phyloP scores from a whole-genome alignment of 129 eudicot species.

The Arctium minus region DNA sequence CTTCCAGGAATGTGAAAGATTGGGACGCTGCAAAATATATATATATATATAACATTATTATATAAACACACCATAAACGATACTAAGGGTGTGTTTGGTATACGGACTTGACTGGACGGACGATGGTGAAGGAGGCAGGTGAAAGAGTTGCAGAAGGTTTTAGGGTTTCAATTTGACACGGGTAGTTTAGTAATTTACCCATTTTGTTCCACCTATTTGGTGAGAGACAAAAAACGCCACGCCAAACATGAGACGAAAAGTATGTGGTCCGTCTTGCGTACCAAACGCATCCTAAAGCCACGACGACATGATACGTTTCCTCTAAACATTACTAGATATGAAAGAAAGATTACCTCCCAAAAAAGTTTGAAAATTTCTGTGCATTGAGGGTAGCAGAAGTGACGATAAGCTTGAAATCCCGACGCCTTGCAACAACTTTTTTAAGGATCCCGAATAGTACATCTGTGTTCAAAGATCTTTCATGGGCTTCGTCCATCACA shows the following conservation, averaged over 20 bases:
- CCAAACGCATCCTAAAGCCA: neutral
- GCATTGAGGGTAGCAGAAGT: constrained; percentile 76
- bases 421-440: constrained; percentile 70
- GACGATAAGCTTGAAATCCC: constrained; percentile 72
- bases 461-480: constrained; percentile 67
- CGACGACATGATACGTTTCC: neutral
- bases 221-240: no score
- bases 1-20: constrained; percentile 74
- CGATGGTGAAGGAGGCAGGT: no score
- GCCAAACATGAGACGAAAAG: no score
- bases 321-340: neutral
- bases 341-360: constrained; percentile 49
- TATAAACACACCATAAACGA: constrained; percentile 3
- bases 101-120: no score
- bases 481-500: constrained; percentile 81
- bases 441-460: constrained; percentile 66
- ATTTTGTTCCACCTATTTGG: neutral
- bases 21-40: constrained; percentile 49
- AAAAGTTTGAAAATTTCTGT: constrained; percentile 60
- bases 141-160: no score
- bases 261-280: no score
- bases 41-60: neutral
- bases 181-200: neutral
- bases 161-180: neutral
- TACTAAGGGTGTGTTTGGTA: neutral